These are phyloP conservation scores for Brassica incana DNA, from an alignment of 345 rosid species.

Conservation along the genomic window DNA sequence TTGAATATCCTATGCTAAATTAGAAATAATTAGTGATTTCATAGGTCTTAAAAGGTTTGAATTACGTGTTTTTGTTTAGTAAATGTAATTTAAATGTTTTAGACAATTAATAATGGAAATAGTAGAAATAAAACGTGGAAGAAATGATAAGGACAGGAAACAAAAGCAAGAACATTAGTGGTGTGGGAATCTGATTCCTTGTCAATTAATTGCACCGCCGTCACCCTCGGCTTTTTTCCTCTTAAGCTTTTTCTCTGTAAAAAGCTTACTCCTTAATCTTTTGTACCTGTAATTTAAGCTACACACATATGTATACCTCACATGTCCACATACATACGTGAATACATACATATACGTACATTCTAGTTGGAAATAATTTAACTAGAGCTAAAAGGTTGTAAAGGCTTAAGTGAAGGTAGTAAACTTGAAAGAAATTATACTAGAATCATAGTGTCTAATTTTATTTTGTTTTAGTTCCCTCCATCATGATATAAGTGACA, in stretches of 20 bases:
- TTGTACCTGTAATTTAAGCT: constrained; percentile 12
- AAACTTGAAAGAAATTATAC: neutral
- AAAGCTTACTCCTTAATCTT: constrained; percentile 30
- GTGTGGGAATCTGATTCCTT: constrained; percentile 45
- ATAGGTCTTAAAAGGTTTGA: neutral
- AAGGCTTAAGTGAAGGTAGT: neutral
- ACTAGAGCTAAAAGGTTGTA: neutral
- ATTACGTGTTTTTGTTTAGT: neutral
- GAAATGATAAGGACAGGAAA: constrained; percentile 39
- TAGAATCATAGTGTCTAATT: neutral
- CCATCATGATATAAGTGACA: neutral
- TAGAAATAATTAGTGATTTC: neutral
- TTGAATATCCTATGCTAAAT: neutral
- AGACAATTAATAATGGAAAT: neutral
- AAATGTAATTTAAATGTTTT: neutral
- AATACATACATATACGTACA: neutral
- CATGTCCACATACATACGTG: constrained; percentile 11
- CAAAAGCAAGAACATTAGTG: constrained; percentile 35
- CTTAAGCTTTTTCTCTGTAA: constrained; percentile 24
- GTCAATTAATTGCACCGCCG: constrained; percentile 40
- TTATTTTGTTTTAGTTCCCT: neutral
- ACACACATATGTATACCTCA: neutral
- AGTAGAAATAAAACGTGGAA: constrained; percentile 34
- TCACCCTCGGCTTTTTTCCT: constrained; percentile 19
- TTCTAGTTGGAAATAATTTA: constrained; percentile 1